phyloP scores from a whole-genome alignment of 805 yeast species.

The Yamadazyma akitaensis region DNA sequence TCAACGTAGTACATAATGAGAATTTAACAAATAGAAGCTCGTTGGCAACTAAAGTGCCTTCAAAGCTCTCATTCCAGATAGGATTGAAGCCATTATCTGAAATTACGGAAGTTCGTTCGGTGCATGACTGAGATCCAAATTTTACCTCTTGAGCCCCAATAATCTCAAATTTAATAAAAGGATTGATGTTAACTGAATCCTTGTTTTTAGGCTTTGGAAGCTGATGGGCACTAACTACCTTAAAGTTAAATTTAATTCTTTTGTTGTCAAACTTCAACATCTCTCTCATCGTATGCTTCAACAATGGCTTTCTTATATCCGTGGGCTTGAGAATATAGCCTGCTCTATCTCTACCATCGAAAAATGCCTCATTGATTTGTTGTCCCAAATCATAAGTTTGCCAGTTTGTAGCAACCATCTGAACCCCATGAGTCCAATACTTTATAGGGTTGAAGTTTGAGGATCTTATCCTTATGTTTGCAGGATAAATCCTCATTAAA shows the following conservation, averaged over 20 bases:
- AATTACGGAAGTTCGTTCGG: constrained; percentile 26
- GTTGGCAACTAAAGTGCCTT: constrained; percentile 36
- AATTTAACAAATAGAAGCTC: constrained; percentile 58
- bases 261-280: constrained; percentile 1
- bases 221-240: constrained; percentile 78
- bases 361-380: constrained; percentile 82
- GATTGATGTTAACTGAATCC: constrained; percentile 48
- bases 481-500: constrained; percentile 85
- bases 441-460: constrained; percentile 75
- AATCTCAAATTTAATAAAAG: constrained; percentile 60
- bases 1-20: constrained; percentile 38
- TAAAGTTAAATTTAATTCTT: constrained; percentile 22
- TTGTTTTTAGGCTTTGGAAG: constrained; percentile 65
- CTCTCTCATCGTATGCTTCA: constrained; percentile 16
- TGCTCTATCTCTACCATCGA: constrained; percentile 51
- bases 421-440: constrained; percentile 85
- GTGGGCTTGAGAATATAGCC: constrained; percentile 84
- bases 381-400: constrained; percentile 89
- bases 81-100: constrained; percentile 85
- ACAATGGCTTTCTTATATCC: constrained; percentile 35
- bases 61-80: constrained; percentile 61
- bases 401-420: constrained; percentile 97
- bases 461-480: constrained; percentile 70
- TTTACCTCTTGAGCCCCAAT: constrained; percentile 40
- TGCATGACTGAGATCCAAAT: constrained; percentile 19